Evolutionary conservation across 1,139 yeast species (phyloP).

Genomic region (Pichia sp.): DNA sequence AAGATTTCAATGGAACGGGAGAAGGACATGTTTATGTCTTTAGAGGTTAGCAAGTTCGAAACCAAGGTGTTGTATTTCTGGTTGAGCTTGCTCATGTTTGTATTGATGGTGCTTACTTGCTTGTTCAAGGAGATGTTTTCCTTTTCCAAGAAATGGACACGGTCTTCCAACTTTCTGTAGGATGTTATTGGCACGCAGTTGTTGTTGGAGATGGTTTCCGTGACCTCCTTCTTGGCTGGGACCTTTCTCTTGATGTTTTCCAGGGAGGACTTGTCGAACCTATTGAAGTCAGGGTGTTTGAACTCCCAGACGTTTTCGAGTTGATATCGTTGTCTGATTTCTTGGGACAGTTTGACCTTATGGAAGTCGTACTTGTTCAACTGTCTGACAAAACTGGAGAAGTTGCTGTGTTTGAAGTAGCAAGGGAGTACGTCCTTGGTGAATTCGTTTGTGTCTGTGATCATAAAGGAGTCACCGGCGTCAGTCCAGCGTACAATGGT

Average conservation of each 20-base stretch:
- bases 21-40: constrained; percentile 55
- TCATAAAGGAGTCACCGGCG: constrained; percentile 82
- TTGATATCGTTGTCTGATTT: constrained; percentile 38
- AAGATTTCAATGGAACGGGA: constrained; percentile 50
- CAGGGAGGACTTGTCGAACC: constrained; percentile 65
- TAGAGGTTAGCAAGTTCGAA: constrained; percentile 56
- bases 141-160: constrained; percentile 25
- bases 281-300: constrained; percentile 82
- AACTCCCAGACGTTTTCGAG: constrained; percentile 95
- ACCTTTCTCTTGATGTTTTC: constrained; percentile 82
- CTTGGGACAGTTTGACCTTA: constrained; percentile 58
- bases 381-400: constrained; percentile 93
- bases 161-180: constrained; percentile 27
- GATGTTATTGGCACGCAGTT: constrained; percentile 25
- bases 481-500: constrained; percentile 83
- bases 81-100: constrained; percentile 18
- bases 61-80: constrained; percentile 61
- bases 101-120: constrained; percentile 19
- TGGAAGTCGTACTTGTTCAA: constrained; percentile 96
- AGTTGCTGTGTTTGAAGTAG: constrained; percentile 91
- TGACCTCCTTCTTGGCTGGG: constrained; percentile 43
- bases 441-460: constrained; percentile 84
- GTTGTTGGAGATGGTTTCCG: constrained; percentile 9
- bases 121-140: constrained; percentile 23
- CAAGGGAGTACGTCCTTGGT: constrained; percentile 83